Conservation (phyloP, 2,329 filamentous ascomycete species). For the Esteya vermicola region DNA sequence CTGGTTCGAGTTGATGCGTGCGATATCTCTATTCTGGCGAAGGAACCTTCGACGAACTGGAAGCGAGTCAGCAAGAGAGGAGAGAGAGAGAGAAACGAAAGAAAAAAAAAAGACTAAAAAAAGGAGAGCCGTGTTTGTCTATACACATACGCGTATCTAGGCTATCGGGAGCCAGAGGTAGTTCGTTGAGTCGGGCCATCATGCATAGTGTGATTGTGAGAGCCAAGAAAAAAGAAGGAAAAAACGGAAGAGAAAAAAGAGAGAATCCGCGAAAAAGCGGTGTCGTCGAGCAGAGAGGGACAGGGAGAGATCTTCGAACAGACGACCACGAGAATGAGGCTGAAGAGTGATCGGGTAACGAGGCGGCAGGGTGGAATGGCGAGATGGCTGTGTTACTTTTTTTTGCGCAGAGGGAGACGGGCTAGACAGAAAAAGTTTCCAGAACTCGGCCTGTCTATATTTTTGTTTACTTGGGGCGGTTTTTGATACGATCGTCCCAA, state of each 20-base stretch:
- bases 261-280: too few relatives aligned
- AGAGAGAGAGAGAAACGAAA: neutral
- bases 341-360: neutral
- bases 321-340: too few relatives aligned
- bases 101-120: neutral
- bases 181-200: constrained; percentile 76
- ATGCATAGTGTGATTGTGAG: constrained; percentile 19
- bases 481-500: neutral
- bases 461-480: neutral
- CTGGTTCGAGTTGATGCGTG: constrained; percentile 63
- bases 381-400: too few relatives aligned
- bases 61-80: neutral
- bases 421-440: too few relatives aligned
- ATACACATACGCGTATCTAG: constrained; percentile 60
- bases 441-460: neutral
- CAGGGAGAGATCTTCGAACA: too few relatives aligned
- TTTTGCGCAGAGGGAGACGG: neutral
- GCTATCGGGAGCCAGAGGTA: constrained; percentile 50
- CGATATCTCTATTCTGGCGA: constrained; percentile 73
- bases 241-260: too few relatives aligned
- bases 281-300: too few relatives aligned
- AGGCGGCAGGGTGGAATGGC: too few relatives aligned
- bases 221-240: constrained; percentile 7
- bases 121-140: constrained; percentile 11
- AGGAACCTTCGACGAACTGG: constrained; percentile 66